Conservation (phyloP, 768 basidiomycete species). For the Lanmaoa pseudosensibilis region DNA sequence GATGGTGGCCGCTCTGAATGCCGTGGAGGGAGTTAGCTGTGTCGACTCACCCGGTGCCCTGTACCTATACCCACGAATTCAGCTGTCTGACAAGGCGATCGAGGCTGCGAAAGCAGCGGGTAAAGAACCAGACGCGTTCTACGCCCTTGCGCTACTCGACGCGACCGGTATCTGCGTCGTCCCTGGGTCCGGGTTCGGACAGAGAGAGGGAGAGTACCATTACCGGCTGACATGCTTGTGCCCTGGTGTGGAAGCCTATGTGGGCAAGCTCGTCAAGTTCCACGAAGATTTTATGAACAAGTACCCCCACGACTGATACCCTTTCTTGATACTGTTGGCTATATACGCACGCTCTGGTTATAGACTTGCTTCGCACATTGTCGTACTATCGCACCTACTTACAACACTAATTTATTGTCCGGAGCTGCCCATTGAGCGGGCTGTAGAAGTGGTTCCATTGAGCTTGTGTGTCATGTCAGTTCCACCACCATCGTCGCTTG, state of each 20-base stretch:
- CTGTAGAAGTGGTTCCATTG: not conserved
- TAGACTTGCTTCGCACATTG: not conserved
- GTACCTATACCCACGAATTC: conserved; percentile 88
- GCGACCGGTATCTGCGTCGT: conserved; percentile 92
- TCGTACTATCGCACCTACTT: conserved; percentile 2
- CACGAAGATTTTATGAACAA: conserved; percentile 59
- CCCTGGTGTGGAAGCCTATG: conserved; percentile 92
- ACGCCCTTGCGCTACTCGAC: conserved; percentile 81
- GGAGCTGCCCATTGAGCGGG: too few species aligned
- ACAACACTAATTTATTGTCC: not conserved
- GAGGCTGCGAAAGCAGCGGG: conserved; percentile 69
- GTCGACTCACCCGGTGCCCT: conserved; percentile 89
- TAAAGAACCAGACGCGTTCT: conserved; percentile 87
- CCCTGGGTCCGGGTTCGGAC: conserved; percentile 93
- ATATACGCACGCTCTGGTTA: not conserved
- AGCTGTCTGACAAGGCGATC: conserved; percentile 69
- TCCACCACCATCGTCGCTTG: conserved; percentile 36
- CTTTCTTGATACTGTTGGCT: not conserved
- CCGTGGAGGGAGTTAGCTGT: conserved; percentile 85
- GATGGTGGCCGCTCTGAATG: conserved; percentile 81
- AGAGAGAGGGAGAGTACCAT: conserved; percentile 87
- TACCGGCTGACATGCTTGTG: conserved; percentile 93
- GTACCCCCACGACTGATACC: conserved; percentile 34
- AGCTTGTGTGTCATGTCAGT: conserved; percentile 12
- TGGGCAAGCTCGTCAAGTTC: conserved; percentile 78